phyloP scores from a whole-genome alignment of 345 rosid genomes.

The Salix exigua region DNA sequence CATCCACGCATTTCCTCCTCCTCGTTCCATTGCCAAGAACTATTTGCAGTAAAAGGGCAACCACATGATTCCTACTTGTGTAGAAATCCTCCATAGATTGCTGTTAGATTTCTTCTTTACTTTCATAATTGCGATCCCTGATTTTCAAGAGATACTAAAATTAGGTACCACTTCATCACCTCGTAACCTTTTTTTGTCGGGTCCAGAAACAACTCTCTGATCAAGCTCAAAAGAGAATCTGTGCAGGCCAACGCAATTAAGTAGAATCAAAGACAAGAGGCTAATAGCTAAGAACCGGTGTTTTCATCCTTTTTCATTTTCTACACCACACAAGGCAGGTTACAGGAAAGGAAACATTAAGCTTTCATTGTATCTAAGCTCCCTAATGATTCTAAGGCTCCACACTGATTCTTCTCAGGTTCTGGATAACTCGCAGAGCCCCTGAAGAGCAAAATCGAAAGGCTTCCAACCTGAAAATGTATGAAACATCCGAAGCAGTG shows the following conservation, averaged over 20 bases:
- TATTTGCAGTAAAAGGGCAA: no score
- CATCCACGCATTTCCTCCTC: no score
- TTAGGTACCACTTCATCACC: no score
- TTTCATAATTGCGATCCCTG: no score
- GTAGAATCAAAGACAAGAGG: background rate
- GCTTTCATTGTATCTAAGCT: slow-evolving; percentile 14
- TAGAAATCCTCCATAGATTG: no score
- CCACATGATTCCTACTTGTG: no score
- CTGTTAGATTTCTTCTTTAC: no score
- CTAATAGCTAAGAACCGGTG: background rate
- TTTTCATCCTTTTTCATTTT: background rate
- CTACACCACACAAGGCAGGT: background rate
- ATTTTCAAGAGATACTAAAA: no score
- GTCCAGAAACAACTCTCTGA: no score
- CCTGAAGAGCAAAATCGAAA: slow-evolving; percentile 58
- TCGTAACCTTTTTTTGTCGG: no score
- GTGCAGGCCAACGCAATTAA: background rate
- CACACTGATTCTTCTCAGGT: slow-evolving; percentile 18
- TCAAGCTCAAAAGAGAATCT: background rate
- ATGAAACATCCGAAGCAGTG: slow-evolving; percentile 58
- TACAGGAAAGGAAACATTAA: slow-evolving; percentile 7
- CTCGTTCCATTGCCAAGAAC: no score
- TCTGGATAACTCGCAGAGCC: slow-evolving; percentile 40
- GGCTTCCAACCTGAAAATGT: slow-evolving; percentile 53
- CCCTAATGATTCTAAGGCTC: slow-evolving; percentile 5